A percentile compares a stretch with the other conserved stretches of the same genome.
Conservation (phyloP, 2,329 filamentous ascomycete species). For the Claviceps arundinis region DNA sequence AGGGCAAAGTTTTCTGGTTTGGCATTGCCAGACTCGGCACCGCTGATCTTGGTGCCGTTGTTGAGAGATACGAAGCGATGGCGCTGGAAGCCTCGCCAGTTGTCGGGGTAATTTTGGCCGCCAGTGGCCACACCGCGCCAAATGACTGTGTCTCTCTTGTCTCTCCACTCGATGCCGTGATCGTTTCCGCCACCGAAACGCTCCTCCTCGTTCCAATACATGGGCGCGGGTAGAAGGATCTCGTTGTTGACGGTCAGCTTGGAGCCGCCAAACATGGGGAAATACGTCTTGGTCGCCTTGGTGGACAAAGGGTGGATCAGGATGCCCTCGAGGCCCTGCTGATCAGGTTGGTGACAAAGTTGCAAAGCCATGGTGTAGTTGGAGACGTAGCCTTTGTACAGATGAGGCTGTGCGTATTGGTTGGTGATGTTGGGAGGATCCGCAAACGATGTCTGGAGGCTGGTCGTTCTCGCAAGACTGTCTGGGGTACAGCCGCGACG, state of each 20-base stretch:
- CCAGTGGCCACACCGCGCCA: conserved; percentile 59
- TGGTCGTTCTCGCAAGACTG: conserved; percentile 42
- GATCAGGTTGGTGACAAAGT: conserved; percentile 51
- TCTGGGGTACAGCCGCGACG: conserved; percentile 48
- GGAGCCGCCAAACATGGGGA: conserved; percentile 56
- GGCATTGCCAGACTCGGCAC: conserved; percentile 31
- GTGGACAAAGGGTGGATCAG: conserved; percentile 48
- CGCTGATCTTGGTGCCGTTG: conserved; percentile 46
- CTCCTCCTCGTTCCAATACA: conserved; percentile 53
- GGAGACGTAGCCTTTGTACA: conserved; percentile 42
- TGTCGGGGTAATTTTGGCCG: conserved; percentile 42
- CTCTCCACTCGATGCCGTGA: conserved; percentile 40
- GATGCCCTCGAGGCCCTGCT: conserved; percentile 50
- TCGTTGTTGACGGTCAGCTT: conserved; percentile 58
- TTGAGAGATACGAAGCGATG: conserved; percentile 64
- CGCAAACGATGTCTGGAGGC: conserved; percentile 30
- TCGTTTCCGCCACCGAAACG: conserved; percentile 45
- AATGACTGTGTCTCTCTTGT: conserved; percentile 40
- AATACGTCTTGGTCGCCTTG: conserved; percentile 40
- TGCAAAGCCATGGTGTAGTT: conserved; percentile 49
- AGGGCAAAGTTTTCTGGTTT: conserved; percentile 40
- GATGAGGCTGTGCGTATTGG: conserved; percentile 33
- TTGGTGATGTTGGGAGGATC: conserved; percentile 31
- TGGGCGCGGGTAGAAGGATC: conserved; percentile 54
- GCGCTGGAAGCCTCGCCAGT: conserved; percentile 61